Percentiles rank a stretch among this genome's conserved stretches.
phyloP scores from a whole-genome alignment of 228 moss, liverwort and hornwort genomes.

The Sphagnum fallax region DNA sequence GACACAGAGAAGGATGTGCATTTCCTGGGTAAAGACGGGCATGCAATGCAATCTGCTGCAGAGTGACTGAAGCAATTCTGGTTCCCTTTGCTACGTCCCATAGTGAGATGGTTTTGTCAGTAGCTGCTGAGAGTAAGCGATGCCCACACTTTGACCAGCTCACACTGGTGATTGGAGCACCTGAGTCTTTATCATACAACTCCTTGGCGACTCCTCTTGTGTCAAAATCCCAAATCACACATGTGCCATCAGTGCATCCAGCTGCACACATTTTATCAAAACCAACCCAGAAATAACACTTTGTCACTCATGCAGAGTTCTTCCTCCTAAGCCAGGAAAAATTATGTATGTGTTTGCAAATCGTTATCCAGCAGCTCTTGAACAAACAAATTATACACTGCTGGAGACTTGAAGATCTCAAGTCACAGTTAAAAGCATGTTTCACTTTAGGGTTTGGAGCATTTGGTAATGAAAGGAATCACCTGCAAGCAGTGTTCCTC shows the following conservation, averaged over 20 bases:
- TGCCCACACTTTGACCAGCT: conserved; percentile 99
- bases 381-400: too few relatives aligned
- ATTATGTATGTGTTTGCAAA: too few relatives aligned
- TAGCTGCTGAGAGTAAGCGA: conserved; percentile 72
- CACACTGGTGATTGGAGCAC: conserved; percentile 73
- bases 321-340: too few relatives aligned
- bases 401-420: too few relatives aligned
- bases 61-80: conserved; percentile 37
- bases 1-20: conserved; percentile 56
- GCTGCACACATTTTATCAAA: conserved; percentile 26
- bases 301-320: too few relatives aligned
- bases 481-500: conserved; percentile 97
- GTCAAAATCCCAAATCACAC: conserved; percentile 96
- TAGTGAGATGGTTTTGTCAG: conserved; percentile 72
- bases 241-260: conserved; percentile 87
- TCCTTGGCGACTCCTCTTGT: conserved; percentile 97
- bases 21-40: conserved; percentile 82
- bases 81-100: conserved; percentile 85
- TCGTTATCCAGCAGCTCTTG: too few relatives aligned
- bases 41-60: conserved; percentile 78
- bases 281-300: too few relatives aligned
- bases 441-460: too few relatives aligned
- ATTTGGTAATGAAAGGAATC: too few relatives aligned
- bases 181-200: conserved; percentile 62
- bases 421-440: too few relatives aligned